These are phyloP conservation scores for Zymoseptoria crescenta DNA, from an alignment of 2,329 filamentous ascomycete species.

Conservation along the genomic window DNA sequence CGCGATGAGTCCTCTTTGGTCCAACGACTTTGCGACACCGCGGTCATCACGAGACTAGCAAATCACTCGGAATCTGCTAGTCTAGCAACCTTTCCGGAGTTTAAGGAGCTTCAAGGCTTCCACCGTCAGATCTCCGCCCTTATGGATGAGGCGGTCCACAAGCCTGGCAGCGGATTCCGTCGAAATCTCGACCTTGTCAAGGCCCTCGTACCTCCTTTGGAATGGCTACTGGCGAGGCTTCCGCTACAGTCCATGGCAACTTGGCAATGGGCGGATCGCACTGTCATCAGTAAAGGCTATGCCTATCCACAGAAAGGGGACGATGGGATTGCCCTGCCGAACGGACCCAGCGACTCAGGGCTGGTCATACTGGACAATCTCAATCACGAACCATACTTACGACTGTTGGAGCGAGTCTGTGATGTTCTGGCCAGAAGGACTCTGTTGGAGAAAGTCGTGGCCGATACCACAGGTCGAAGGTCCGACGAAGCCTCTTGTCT, in stretches of 20 bases:
- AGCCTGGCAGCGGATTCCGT: neutral
- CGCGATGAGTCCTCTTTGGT: conserved; percentile 53
- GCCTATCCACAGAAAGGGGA: conserved; percentile 7
- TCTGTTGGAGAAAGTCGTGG: neutral
- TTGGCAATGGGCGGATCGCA: conserved; percentile 12
- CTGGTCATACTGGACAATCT: conserved; percentile 11
- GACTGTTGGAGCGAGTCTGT: conserved; percentile 6
- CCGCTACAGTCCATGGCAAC: conserved; percentile 4
- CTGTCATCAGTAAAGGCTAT: conserved; percentile 15
- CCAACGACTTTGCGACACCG: conserved; percentile 43
- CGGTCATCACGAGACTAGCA: conserved; percentile 1
- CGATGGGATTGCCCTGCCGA: conserved; percentile 5
- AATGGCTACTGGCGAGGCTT: conserved; percentile 7
- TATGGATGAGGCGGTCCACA: neutral
- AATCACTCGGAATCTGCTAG: neutral
- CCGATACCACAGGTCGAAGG: neutral
- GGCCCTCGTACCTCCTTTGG: conserved; percentile 2
- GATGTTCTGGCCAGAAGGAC: neutral
- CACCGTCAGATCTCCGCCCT: neutral
- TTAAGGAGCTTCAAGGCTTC: neutral
- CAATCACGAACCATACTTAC: conserved; percentile 8
- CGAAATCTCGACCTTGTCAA: conserved; percentile 6
- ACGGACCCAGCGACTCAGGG: conserved; percentile 11
- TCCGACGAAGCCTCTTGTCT: neutral
- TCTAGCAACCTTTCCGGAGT: neutral